Conservation (phyloP, 305 asterid species). For the Euphrasia arctica region DNA sequence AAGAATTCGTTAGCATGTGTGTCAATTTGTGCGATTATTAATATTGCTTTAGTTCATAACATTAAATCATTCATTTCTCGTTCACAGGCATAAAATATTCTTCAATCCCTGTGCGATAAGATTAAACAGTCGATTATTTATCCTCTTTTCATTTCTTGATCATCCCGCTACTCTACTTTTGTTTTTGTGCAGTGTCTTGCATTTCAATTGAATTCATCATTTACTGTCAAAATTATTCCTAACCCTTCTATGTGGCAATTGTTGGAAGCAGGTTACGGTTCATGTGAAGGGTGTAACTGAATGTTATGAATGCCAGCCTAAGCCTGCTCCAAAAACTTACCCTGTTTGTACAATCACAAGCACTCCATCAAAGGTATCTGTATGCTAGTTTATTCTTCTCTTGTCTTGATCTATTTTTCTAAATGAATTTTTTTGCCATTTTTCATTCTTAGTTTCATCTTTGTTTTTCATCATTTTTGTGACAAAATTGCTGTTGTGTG, state of each 20-base stretch:
- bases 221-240: constrained; percentile 12
- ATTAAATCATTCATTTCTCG: background rate
- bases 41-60: constrained; percentile 13
- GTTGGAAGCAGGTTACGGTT: constrained; percentile 81
- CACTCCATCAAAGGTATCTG: constrained; percentile 93
- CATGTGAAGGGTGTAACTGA: constrained; percentile 89
- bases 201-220: constrained; percentile 11
- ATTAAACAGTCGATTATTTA: constrained; percentile 14
- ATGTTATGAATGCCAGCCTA: constrained; percentile 97
- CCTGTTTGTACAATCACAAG: constrained; percentile 98
- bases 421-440: background rate
- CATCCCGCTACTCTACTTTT: background rate
- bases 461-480: background rate
- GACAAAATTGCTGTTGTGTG: background rate
- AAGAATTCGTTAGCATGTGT: constrained; percentile 21
- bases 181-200: background rate
- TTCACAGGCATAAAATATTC: background rate
- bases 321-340: constrained; percentile 97
- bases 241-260: constrained; percentile 7
- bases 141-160: constrained; percentile 15
- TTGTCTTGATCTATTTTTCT: background rate
- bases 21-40: constrained; percentile 3
- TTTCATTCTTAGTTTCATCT: constrained; percentile 2
- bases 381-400: background rate
- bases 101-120: constrained; percentile 1